A percentile compares a stretch with the other conserved stretches of the same genome.
phyloP scores from a whole-genome alignment of 768 basidiomycete genomes.

The Chalciporus sphaerocephalus region DNA sequence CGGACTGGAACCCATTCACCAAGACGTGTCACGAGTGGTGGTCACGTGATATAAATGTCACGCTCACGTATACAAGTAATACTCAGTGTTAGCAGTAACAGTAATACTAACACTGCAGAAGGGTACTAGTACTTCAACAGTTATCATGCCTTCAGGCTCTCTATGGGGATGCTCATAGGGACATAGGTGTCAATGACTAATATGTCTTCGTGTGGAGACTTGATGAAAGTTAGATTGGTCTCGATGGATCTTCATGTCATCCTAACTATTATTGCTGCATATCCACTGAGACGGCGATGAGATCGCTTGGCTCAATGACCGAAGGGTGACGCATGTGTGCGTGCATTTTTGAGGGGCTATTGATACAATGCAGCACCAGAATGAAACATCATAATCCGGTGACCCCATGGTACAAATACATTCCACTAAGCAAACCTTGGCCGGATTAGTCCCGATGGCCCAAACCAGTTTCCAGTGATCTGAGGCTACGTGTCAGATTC shows the following conservation, averaged over 20 bases:
- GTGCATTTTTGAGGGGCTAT: neutral
- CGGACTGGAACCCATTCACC: neutral
- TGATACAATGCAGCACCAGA: neutral
- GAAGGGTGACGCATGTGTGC: slow-evolving; percentile 8
- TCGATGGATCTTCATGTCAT: neutral
- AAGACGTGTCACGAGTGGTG: slow-evolving; percentile 5
- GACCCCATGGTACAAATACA: neutral
- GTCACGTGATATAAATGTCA: slow-evolving; percentile 21
- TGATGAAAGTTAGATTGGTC: neutral
- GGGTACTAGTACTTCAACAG: too few species aligned
- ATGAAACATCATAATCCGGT: neutral
- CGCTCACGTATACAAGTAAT: neutral
- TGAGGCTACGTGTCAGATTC: slow-evolving; percentile 12
- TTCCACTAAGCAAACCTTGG: slow-evolving; percentile 34
- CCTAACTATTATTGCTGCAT: neutral
- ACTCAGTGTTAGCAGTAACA: too few species aligned
- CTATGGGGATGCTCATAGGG: neutral
- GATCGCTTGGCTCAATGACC: neutral
- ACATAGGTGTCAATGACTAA: too few species aligned
- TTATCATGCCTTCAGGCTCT: too few species aligned
- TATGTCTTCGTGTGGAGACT: neutral
- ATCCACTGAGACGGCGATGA: slow-evolving; percentile 11
- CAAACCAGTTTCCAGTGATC: slow-evolving; percentile 47
- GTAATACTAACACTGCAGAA: too few species aligned
- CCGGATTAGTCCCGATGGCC: slow-evolving; percentile 37